A percentile compares a stretch with the other conserved stretches of the same genome.
Conservation (phyloP, 2,329 filamentous ascomycete genomes). For the Pseudogymnoascus sp. region DNA sequence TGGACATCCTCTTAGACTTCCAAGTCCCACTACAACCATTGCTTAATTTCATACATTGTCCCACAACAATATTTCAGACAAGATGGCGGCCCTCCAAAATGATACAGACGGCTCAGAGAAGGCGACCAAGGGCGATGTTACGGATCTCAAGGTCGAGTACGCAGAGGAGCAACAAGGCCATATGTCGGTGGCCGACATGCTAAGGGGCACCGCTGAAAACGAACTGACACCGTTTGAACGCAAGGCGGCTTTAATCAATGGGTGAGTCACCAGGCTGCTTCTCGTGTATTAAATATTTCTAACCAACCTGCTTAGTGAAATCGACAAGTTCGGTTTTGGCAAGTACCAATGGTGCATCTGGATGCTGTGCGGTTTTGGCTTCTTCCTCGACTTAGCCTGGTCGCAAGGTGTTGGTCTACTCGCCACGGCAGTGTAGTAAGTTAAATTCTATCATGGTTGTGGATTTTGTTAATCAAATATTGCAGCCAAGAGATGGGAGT, state of each 20-base stretch:
- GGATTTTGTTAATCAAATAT: not conserved
- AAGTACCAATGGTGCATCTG: slow-evolving; percentile 26
- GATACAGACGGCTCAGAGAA: not conserved
- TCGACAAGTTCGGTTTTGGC: slow-evolving; percentile 22
- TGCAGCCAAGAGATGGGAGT: slow-evolving; percentile 7
- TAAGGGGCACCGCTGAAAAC: not conserved
- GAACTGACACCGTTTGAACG: not conserved
- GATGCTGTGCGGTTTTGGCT: slow-evolving; percentile 23
- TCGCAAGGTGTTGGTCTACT: slow-evolving; percentile 23
- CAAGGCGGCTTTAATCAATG: not conserved
- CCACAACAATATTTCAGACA: not conserved
- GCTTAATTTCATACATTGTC: not conserved
- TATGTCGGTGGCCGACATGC: not conserved
- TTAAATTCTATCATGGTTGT: not conserved
- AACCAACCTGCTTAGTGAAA: slow-evolving; percentile 12
- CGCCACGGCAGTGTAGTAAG: slow-evolving; percentile 18
- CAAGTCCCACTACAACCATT: not conserved
- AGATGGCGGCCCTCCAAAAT: not conserved
- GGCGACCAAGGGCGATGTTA: not conserved
- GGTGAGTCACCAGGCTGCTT: not conserved
- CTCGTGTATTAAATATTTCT: not conserved
- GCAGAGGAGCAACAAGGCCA: not conserved
- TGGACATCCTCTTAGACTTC: not conserved
- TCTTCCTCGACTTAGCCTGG: slow-evolving; percentile 25
- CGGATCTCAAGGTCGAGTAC: not conserved